Percentiles rank a stretch among this genome's conserved stretches.
These are phyloP conservation scores for Penicillium freii DNA, from an alignment of 2,329 filamentous ascomycete genomes.

Conservation along the genomic window DNA sequence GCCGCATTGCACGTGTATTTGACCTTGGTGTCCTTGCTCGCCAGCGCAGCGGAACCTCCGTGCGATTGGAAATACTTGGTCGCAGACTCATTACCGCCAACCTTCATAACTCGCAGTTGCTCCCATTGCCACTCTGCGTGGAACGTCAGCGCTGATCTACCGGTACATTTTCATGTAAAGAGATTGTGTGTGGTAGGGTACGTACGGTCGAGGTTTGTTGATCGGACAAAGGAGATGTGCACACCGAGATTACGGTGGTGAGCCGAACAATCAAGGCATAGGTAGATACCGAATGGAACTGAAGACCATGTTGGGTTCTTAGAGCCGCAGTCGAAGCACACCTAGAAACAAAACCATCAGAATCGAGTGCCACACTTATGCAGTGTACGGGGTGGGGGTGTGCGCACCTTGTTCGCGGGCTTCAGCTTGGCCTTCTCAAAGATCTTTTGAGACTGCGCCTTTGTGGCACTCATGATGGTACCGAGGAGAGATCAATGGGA, in stretches of 20 bases:
- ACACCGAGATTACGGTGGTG: constrained; percentile 97
- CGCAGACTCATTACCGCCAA: constrained; percentile 95
- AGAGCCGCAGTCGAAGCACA: constrained; percentile 97
- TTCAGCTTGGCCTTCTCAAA: constrained; percentile 97
- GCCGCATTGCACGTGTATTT: constrained; percentile 96
- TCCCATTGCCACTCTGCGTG: constrained; percentile 93
- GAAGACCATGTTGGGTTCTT: constrained; percentile 99
- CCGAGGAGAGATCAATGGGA: constrained; percentile 8
- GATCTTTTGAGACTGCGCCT: constrained; percentile 93
- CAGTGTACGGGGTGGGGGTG: constrained; percentile 26
- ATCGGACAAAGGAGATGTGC: constrained; percentile 98
- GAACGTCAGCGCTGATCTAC: constrained; percentile 22
- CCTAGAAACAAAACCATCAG: constrained; percentile 50
- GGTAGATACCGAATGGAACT: constrained; percentile 93
- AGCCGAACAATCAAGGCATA: constrained; percentile 95
- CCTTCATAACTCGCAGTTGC: constrained; percentile 94
- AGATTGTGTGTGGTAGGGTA: constrained; percentile 26
- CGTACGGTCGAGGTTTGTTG: constrained; percentile 97
- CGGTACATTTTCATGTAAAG: not conserved
- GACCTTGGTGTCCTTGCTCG: constrained; percentile 93
- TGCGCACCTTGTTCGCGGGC: constrained; percentile 83
- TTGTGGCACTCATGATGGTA: constrained; percentile 67
- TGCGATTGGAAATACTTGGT: constrained; percentile 98
- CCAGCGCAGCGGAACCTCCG: constrained; percentile 86
- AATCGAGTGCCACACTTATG: constrained; percentile 17